Base-by-base conservation (phyloP, 2,329 filamentous ascomycete genomes). In the Alternaria ventricosa region DNA sequence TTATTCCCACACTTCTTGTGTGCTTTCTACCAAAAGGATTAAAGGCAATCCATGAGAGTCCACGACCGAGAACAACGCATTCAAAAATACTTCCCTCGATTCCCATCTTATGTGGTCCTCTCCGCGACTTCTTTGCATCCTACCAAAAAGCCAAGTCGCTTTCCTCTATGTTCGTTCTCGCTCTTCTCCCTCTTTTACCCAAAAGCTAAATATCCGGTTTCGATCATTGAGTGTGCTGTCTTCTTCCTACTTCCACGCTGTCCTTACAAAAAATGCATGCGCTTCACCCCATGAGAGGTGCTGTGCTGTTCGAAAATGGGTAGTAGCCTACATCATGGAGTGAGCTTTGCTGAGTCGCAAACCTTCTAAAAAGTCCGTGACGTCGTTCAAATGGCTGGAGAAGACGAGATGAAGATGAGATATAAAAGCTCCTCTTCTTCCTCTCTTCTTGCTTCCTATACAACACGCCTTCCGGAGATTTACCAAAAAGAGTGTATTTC, bases 181-280 rank as follows among this genome's bases (percentile, higher is more conserved):
- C 0, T 0, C 9, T 41, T 10, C 15, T 11, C 0, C 36, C 9
- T 41, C 36, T n/a, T n/a, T 10, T 10, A 41, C 15, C 0, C 33
- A n/a, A 41, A 36, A 36, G 0, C 1, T 1, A 6, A 15, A 15
- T 0, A 6, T 8, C 13, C 1, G 15, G 1, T 1, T 9, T 36
- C 3, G 15, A 36, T 41, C 15, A n/a, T 1, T 5, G 33, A 18
- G 36, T 41, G n/a, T 18, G 36, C n/a, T 3, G 36, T 1, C 5
- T n/a, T 41, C 9, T 8, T 18, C 4, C 8, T 18, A 18, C 8
- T 10, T 41, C 2, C 4, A 6, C 36, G 0, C 2, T 18, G 0
- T 41, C 36, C 4, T 2, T 1, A 41, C 15, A 22, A 22, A 22
- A 22, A n/a, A n/a, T n/a, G n/a, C n/a, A n/a, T n/a, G n/a, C n/a